phyloP scores from a whole-genome alignment of 306 rosid genomes.

The Vigna hirtella region DNA sequence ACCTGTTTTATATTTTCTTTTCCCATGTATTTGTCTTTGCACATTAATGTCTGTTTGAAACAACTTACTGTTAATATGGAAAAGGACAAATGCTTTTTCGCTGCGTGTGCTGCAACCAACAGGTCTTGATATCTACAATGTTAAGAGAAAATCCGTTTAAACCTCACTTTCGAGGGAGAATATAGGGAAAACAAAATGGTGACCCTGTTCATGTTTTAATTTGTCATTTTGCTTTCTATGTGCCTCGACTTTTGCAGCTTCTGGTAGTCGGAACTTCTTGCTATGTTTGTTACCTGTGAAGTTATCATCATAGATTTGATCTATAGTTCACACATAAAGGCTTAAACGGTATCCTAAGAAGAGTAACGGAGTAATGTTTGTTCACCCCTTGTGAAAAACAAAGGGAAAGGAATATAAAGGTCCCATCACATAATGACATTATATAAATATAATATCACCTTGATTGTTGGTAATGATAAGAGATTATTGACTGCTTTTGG shows the following conservation, averaged over 20 bases:
- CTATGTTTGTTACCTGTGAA: neutral
- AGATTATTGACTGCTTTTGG: neutral
- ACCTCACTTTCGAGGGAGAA: neutral
- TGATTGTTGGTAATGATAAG: constrained; percentile 14
- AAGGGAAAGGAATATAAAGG: neutral
- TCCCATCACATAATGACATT: neutral
- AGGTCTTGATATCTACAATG: constrained; percentile 17
- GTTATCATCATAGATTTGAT: neutral
- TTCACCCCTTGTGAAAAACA: neutral
- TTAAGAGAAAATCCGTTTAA: neutral
- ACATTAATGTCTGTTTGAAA: constrained; percentile 39
- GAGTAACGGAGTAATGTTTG: neutral
- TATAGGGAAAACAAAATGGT: neutral
- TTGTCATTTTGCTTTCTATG: neutral
- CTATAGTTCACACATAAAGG: neutral
- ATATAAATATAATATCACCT: neutral
- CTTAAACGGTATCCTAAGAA: neutral
- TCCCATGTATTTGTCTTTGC: neutral
- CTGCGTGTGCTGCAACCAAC: constrained; percentile 13
- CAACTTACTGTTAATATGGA: constrained; percentile 15
- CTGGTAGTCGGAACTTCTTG: neutral
- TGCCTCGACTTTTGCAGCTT: constrained; percentile 11
- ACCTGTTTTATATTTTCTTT: constrained; percentile 7
- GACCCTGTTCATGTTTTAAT: neutral
- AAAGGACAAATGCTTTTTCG: constrained; percentile 39